phyloP scores from a whole-genome alignment of 192 early-diverging fungal genomes.

The Podila horticola region DNA sequence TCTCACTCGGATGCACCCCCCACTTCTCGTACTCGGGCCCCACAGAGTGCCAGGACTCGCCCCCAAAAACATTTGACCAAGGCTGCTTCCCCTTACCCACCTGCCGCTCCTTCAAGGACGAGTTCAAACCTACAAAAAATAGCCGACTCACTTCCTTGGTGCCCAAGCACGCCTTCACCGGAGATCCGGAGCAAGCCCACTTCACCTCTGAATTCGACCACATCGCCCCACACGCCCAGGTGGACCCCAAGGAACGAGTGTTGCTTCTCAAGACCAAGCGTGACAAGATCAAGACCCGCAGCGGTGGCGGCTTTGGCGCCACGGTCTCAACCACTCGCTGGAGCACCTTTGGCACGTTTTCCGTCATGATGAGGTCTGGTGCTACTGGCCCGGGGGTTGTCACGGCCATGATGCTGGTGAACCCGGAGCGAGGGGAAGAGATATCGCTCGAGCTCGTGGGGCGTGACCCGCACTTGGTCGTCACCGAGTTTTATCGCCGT shows the following conservation, averaged over 20 bases:
- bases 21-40: slow-evolving; percentile 6
- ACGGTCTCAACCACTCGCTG: slow-evolving; percentile 64
- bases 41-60: neutral
- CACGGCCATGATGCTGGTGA: slow-evolving; percentile 57
- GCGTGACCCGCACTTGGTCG: slow-evolving; percentile 24
- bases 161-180: slow-evolving; percentile 48
- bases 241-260: slow-evolving; percentile 21
- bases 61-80: neutral
- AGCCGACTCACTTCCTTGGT: slow-evolving; percentile 14
- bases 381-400: slow-evolving; percentile 65
- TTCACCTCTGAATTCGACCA: slow-evolving; percentile 69
- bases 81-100: slow-evolving; percentile 41
- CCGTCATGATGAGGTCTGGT: slow-evolving; percentile 63
- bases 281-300: slow-evolving; percentile 32
- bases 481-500: slow-evolving; percentile 34
- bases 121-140: slow-evolving; percentile 14
- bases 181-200: slow-evolving; percentile 52
- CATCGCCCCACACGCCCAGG: slow-evolving; percentile 49
- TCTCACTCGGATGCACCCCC: slow-evolving; percentile 33
- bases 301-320: slow-evolving; percentile 65
- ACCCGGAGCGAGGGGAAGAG: slow-evolving; percentile 54
- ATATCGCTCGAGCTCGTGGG: slow-evolving; percentile 39
- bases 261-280: slow-evolving; percentile 44
- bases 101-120: slow-evolving; percentile 29
- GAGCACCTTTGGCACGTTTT: slow-evolving; percentile 67